These are phyloP conservation scores for Piloderma croceum DNA, from an alignment of 768 basidiomycete genomes.

Conservation along the genomic window DNA sequence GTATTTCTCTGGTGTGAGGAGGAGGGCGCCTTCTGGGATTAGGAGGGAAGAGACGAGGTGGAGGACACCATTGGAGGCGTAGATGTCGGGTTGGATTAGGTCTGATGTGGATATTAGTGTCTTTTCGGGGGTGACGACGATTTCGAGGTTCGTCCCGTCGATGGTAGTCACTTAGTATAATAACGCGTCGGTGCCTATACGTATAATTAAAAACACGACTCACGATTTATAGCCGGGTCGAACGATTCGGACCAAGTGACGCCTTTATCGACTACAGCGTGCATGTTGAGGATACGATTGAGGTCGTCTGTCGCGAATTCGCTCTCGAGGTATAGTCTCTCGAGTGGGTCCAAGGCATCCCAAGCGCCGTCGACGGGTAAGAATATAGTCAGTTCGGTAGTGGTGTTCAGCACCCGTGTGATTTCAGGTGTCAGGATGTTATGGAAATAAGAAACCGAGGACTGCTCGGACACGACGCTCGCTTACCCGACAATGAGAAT, in stretches of 20 bases:
- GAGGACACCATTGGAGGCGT: conserved; percentile 91
- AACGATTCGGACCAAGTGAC: conserved; percentile 71
- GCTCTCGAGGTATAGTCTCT: conserved; percentile 85
- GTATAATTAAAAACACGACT: conserved; percentile 20
- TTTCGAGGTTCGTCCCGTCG: conserved; percentile 59
- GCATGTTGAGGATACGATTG: conserved; percentile 70
- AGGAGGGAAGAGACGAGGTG: conserved; percentile 85
- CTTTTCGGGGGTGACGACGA: conserved; percentile 49
- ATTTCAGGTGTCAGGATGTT: conserved; percentile 64
- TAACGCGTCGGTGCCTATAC: conserved; percentile 7
- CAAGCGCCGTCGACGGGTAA: conserved; percentile 85
- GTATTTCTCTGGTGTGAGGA: conserved; percentile 90
- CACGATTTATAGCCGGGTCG: conserved; percentile 45
- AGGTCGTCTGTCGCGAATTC: conserved; percentile 81
- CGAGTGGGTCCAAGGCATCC: conserved; percentile 66
- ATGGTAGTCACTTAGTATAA: conserved; percentile 58
- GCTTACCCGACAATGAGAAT: conserved; percentile 35
- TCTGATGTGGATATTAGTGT: conserved; percentile 52
- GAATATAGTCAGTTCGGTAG: conserved; percentile 80
- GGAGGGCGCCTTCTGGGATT: conserved; percentile 66
- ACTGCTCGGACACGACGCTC: conserved; percentile 50
- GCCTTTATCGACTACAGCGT: conserved; percentile 51
- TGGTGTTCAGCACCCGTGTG: conserved; percentile 50
- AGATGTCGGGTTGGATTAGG: conserved; percentile 75
- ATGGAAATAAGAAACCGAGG: conserved; percentile 67